Conservation (phyloP, 768 basidiomycete genomes). For the Clathrus columnatus region DNA sequence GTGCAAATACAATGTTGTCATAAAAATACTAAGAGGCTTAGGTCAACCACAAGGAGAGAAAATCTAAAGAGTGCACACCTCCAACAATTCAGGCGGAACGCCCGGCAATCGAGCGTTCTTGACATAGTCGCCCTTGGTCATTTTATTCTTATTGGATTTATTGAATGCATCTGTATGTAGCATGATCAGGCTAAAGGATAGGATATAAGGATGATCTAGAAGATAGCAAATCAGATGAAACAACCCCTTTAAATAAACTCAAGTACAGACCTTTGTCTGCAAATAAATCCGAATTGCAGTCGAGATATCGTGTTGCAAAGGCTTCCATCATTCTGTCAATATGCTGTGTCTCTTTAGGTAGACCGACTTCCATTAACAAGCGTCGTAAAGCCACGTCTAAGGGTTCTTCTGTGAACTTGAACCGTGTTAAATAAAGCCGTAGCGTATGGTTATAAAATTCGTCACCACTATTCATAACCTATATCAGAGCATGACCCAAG, state of each 20-base stretch:
- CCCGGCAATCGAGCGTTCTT: constrained; percentile 88
- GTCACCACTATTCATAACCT: constrained; percentile 45
- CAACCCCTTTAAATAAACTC: not conserved
- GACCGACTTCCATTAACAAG: constrained; percentile 81
- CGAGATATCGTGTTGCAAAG: constrained; percentile 76
- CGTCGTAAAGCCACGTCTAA: constrained; percentile 87
- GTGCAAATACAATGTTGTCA: constrained; percentile 93
- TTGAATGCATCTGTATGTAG: constrained; percentile 98
- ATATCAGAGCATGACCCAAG: not conserved
- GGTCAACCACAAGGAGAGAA: not conserved
- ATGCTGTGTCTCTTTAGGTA: constrained; percentile 95
- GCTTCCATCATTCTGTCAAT: constrained; percentile 97
- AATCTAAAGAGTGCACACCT: constrained; percentile 43
- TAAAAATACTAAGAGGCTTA: constrained; percentile 64
- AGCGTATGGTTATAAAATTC: constrained; percentile 62
- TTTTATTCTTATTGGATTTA: constrained; percentile 93
- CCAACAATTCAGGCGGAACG: constrained; percentile 71
- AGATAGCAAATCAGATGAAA: constrained; percentile 1
- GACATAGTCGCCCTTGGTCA: constrained; percentile 91
- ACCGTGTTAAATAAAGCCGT: constrained; percentile 59
- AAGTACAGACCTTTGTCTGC: constrained; percentile 53
- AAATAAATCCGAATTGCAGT: constrained; percentile 79
- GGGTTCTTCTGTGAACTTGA: constrained; percentile 72
- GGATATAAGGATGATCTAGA: constrained; percentile 89
- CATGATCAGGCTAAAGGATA: constrained; percentile 98